Percentiles rank a stretch among this genome's conserved stretches.
These are phyloP conservation scores for Apiospora hydei DNA, from an alignment of 2,329 filamentous ascomycete genomes.

Conservation along the genomic window DNA sequence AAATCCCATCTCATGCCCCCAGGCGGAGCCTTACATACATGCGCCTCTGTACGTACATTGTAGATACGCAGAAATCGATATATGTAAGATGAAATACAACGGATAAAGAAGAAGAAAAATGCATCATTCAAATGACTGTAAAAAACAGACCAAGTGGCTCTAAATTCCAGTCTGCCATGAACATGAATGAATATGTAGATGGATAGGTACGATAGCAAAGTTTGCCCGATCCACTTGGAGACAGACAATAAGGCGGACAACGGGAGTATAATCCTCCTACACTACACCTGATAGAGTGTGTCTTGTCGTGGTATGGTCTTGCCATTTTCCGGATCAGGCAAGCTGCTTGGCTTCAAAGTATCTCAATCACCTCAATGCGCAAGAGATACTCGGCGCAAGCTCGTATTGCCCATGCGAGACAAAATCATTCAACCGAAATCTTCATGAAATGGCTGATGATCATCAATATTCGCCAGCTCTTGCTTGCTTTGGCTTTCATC, in stretches of 20 bases:
- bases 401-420: slow-evolving; percentile 15
- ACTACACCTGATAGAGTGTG: not conserved
- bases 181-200: not conserved
- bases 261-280: not conserved
- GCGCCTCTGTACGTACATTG: not conserved
- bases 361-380: not conserved
- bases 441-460: slow-evolving; percentile 8
- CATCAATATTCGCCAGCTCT: slow-evolving; percentile 15
- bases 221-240: not conserved
- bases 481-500: slow-evolving; percentile 24
- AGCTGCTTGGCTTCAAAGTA: not conserved
- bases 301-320: not conserved
- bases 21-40: slow-evolving; percentile 11
- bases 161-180: not conserved
- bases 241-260: not conserved
- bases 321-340: not conserved
- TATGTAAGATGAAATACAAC: not conserved
- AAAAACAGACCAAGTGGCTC: not conserved
- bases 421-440: slow-evolving; percentile 14
- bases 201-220: not conserved
- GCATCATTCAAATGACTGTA: not conserved
- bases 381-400: not conserved
- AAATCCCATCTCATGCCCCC: not conserved
- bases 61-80: not conserved
- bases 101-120: not conserved